Evolutionary conservation across 2,329 filamentous ascomycete genomes (phyloP), one percentile per base, ranked within the genome.

Genomic region (Ophiostoma sp.): DNA sequence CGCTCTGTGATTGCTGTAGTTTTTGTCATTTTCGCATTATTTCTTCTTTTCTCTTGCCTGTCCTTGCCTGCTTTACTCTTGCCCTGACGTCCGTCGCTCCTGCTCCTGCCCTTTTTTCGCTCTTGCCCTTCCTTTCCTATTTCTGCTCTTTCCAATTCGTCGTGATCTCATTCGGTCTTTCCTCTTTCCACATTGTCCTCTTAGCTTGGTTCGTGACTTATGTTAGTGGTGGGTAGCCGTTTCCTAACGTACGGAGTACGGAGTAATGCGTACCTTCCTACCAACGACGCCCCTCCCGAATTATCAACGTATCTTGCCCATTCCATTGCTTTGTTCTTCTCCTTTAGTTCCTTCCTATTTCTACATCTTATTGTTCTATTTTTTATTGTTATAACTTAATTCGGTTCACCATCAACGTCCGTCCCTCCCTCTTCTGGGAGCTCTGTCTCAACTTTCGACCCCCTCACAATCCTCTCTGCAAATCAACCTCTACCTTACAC

Each of bases 61-160:
- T 27, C 33, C 44, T 67, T 69, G 44, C 68, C 62, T 65, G 39
- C 31, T 36, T 48, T 39, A 17, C 39, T 20, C 48, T 20, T 66
- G 60, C 60, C 64, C 39, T 48, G 23, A 27, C 33, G 15, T 23
- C 66, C 44, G 13, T 41, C 36, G 36, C 39, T 67, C 62, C 52
- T 57, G 36, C 39, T 67, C 62, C 52, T 57, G 17, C 20, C 44
- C 44, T 48, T 39, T 39, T 39, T 39, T n/a, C 44, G 44, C 6
- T 48, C 44, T 48, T 7, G 17, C 17, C 44, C 44, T 20, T n/a
- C 17, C 44, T 48, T 35, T 31, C 27, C 15, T 62, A 13, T 62
- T 62, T 17, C 57, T 62, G 52, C 52, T 15, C 52, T 33, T 62
- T 62, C 27, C 57, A 62, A 33, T 33, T 62, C 27, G 57, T 35